A percentile compares a stretch with the other conserved stretches of the same genome.
phyloP scores from a whole-genome alignment of 1,139 yeast species.

The Sugiyamaella novakii region DNA sequence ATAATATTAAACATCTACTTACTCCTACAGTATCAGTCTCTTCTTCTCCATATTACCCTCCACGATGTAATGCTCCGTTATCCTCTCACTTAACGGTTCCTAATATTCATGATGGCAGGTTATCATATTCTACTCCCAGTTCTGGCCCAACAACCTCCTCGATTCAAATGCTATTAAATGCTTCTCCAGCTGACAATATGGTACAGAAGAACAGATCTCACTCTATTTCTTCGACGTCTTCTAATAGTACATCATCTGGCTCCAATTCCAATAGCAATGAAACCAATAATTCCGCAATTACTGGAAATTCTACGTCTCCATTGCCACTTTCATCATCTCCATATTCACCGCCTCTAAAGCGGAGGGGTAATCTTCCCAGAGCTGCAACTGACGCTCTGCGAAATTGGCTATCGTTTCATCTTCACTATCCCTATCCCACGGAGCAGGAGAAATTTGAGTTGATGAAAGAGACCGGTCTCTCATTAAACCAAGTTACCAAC shows the following conservation, averaged over 20 bases:
- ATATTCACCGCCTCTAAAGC: constrained; percentile 35
- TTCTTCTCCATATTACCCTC: constrained; percentile 1
- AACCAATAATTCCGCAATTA: not conserved
- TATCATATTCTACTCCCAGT: not conserved
- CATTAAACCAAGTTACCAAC: constrained; percentile 86
- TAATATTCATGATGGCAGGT: no score
- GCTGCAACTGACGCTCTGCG: constrained; percentile 81
- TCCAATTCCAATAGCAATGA: not conserved
- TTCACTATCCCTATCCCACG: constrained; percentile 95
- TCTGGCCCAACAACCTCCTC: not conserved
- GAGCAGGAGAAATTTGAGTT: constrained; percentile 83
- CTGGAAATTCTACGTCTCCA: constrained; percentile 3
- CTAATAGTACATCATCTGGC: constrained; percentile 1
- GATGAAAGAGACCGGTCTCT: constrained; percentile 79
- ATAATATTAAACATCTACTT: no score
- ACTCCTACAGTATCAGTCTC: not conserved
- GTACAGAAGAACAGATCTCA: constrained; percentile 8
- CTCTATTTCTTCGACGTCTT: constrained; percentile 11
- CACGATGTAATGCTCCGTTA: not conserved
- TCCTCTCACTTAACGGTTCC: constrained; percentile 1
- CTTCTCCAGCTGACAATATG: constrained; percentile 2
- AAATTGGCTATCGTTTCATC: constrained; percentile 80
- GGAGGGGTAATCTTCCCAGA: constrained; percentile 83
- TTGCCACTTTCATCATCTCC: constrained; percentile 19
- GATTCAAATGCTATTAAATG: constrained; percentile 12